Conservation (phyloP, 2,329 filamentous ascomycete genomes). For the Biscogniauxia mediterranea region DNA sequence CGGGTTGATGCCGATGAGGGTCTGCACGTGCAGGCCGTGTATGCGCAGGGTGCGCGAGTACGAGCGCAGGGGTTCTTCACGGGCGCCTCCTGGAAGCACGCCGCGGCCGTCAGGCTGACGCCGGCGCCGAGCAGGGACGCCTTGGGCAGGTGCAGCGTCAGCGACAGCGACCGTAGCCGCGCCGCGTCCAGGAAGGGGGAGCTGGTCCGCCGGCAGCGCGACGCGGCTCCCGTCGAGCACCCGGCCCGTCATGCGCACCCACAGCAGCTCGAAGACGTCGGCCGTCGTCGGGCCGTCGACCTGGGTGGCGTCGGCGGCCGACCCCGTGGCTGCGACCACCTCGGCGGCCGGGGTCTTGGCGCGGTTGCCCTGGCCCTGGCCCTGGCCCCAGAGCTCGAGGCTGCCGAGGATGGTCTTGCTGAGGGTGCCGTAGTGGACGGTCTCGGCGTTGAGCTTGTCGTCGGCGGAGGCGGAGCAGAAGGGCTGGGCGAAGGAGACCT, state of each 20-base stretch:
- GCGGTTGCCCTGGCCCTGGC: not conserved
- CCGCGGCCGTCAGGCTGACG: conserved; percentile 50
- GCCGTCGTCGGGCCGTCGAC: conserved; percentile 17
- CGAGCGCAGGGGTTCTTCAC: conserved; percentile 28
- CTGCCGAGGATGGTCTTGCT: conserved; percentile 61
- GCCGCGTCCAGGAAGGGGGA: conserved; percentile 36
- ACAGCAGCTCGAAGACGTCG: conserved; percentile 38
- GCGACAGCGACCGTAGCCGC: conserved; percentile 45
- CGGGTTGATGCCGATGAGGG: conserved; percentile 68
- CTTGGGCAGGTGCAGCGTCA: conserved; percentile 63
- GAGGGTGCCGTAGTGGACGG: conserved; percentile 71
- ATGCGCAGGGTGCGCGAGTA: conserved; percentile 45
- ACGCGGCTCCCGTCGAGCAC: conserved; percentile 32
- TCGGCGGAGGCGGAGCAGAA: conserved; percentile 57
- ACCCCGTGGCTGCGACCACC: conserved; percentile 35
- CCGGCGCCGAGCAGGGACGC: conserved; percentile 64
- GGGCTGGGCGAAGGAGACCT: conserved; percentile 52
- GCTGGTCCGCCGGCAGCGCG: conserved; percentile 29
- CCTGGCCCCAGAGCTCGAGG: conserved; percentile 34
- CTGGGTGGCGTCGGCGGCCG: conserved; percentile 12
- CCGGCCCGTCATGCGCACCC: conserved; percentile 38
- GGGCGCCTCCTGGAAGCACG: conserved; percentile 37
- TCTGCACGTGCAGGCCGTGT: conserved; percentile 60
- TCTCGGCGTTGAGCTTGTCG: conserved; percentile 66
- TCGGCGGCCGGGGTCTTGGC: conserved; percentile 19